A percentile compares a stretch with the other conserved stretches of the same genome.
These are phyloP conservation scores for Coniochaeta prunicola DNA, from an alignment of 2,329 filamentous ascomycete species.

Conservation along the genomic window DNA sequence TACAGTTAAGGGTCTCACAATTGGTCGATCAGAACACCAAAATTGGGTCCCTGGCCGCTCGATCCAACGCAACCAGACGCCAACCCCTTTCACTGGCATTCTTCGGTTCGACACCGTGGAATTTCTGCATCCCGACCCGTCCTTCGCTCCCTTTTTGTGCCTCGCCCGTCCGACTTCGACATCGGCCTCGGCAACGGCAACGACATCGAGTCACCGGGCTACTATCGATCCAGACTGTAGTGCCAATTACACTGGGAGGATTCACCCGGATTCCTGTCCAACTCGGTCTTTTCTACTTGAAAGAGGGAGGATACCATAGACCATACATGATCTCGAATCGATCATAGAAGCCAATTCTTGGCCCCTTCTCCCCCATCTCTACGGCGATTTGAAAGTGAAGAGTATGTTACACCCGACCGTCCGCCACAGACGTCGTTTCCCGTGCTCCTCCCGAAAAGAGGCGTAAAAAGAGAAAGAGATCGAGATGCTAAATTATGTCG, in stretches of 20 bases:
- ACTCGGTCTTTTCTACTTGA: background rate
- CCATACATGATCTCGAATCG: conserved; percentile 17
- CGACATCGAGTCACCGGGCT: conserved; percentile 2
- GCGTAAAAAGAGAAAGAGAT: conserved; percentile 3
- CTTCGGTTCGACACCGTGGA: conserved; percentile 35
- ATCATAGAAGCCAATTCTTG: conserved; percentile 14
- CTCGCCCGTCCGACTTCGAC: conserved; percentile 1
- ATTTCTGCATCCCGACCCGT: conserved; percentile 27
- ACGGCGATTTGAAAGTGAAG: conserved; percentile 16
- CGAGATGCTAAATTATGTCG: conserved; percentile 16
- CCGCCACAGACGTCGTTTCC: background rate
- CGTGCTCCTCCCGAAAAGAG: background rate
- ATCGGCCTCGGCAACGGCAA: conserved; percentile 6
- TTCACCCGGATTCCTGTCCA: background rate
- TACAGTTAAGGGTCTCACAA: conserved; percentile 5
- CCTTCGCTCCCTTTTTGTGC: conserved; percentile 25
- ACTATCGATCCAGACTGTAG: background rate
- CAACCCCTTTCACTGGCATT: conserved; percentile 24
- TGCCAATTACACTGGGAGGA: conserved; percentile 2
- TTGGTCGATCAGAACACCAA: conserved; percentile 3
- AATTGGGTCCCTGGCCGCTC: conserved; percentile 7
- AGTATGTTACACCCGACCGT: conserved; percentile 11
- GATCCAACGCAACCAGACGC: conserved; percentile 4
- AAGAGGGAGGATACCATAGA: background rate
- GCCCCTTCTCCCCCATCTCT: conserved; percentile 7